Percentiles rank a stretch among this genome's conserved stretches.
Conservation (phyloP, 345 rosid genomes). For the Tarenaya hassleriana region DNA sequence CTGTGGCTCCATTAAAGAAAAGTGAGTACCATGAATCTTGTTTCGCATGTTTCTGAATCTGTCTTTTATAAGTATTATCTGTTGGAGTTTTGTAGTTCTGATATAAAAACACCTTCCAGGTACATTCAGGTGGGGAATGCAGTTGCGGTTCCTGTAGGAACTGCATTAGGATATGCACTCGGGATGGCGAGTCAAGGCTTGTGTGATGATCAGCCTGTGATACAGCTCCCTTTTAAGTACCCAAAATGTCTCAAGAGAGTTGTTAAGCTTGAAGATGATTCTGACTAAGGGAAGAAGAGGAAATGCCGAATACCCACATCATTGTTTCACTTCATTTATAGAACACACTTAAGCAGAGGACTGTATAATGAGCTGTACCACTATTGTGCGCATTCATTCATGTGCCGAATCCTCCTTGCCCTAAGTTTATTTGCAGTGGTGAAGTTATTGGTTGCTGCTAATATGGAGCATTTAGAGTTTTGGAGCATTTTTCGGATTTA, state of each 20-base stretch:
- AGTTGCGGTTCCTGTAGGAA: conserved; percentile 34
- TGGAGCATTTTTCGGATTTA: conserved; percentile 13
- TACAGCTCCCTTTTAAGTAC: conserved; percentile 24
- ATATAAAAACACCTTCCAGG: conserved; percentile 17
- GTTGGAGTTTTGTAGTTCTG: background rate
- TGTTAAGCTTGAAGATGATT: background rate
- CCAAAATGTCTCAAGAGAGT: conserved; percentile 10
- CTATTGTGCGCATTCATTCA: no score
- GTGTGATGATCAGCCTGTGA: conserved; percentile 26
- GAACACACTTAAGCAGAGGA: no score
- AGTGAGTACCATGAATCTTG: conserved; percentile 18
- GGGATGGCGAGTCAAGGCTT: conserved; percentile 29
- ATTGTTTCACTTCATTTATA: no score
- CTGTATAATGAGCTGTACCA: no score
- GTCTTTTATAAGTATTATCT: background rate
- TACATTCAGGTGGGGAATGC: conserved; percentile 41
- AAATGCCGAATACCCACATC: no score
- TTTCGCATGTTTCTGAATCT: no score
- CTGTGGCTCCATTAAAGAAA: conserved; percentile 33
- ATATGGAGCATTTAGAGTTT: conserved; percentile 20
- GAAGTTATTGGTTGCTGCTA: conserved; percentile 28
- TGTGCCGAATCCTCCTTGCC: conserved; percentile 35
- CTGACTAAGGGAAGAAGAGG: no score
- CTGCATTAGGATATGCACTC: conserved; percentile 31
- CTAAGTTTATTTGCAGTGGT: conserved; percentile 24